Conservation (phyloP, 495 filamentous ascomycete species). For the Penicillium malachiteum region DNA sequence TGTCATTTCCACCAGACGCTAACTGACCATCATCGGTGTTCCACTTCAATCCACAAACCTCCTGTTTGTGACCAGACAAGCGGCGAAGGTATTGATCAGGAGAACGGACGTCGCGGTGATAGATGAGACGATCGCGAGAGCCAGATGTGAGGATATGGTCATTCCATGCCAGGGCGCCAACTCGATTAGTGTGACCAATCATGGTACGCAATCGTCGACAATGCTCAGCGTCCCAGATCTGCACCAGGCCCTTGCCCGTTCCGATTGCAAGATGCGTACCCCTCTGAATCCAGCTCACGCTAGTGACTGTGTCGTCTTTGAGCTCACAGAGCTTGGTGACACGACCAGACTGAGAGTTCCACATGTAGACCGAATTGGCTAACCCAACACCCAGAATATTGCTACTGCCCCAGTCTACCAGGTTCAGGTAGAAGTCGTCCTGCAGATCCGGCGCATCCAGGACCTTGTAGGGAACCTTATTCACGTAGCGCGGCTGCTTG, state of each 20-base stretch:
- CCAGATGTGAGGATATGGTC: conserved; percentile 96
- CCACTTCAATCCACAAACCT: conserved; percentile 97
- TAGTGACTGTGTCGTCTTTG: conserved; percentile 90
- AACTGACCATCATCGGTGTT: conserved; percentile 93
- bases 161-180: conserved; percentile 94
- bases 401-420: conserved; percentile 97
- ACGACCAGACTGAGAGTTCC: conserved; percentile 82
- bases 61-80: conserved; percentile 89
- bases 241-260: conserved; percentile 87
- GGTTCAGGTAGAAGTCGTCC: conserved; percentile 95
- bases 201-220: conserved; percentile 85
- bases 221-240: conserved; percentile 95
- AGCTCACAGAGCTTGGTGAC: conserved; percentile 93
- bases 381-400: conserved; percentile 91
- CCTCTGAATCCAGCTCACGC: conserved; percentile 94
- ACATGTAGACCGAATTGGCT: conserved; percentile 96
- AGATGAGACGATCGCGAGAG: conserved; percentile 88
- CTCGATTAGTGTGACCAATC: conserved; percentile 90
- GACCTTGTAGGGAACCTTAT: conserved; percentile 96
- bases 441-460: conserved; percentile 93
- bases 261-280: conserved; percentile 94
- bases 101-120: conserved; percentile 92
- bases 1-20: conserved; percentile 97
- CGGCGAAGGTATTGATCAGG: conserved; percentile 85
- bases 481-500: conserved; percentile 82